These are phyloP conservation scores for Penicillium alfredii DNA, from an alignment of 495 filamentous ascomycete genomes.

Conservation along the genomic window DNA sequence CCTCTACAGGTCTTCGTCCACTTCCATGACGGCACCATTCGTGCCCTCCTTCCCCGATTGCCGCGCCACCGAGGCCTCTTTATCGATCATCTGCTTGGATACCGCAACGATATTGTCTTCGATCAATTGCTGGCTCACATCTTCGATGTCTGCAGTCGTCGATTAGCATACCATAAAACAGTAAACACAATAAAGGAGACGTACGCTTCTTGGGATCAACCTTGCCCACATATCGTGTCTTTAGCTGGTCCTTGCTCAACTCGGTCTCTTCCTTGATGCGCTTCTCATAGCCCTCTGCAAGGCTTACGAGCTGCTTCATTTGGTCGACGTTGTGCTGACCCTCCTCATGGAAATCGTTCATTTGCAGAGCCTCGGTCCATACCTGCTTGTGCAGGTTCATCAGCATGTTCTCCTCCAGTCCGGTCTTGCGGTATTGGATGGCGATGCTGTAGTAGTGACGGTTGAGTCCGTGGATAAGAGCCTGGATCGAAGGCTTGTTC, in stretches of 20 bases:
- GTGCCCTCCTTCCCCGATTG: constrained; percentile 46
- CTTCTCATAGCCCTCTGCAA: constrained; percentile 97
- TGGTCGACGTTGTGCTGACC: constrained; percentile 75
- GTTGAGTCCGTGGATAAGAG: constrained; percentile 97
- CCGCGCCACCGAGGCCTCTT: constrained; percentile 74
- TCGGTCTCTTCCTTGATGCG: constrained; percentile 97
- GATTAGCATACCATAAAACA: constrained; percentile 19
- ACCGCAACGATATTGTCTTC: constrained; percentile 98
- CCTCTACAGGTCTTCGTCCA: constrained; percentile 53
- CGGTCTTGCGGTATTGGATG: constrained; percentile 97
- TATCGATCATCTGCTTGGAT: constrained; percentile 97
- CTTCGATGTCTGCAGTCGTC: constrained; percentile 66
- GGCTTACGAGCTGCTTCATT: constrained; percentile 76
- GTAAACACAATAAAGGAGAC: constrained; percentile 15
- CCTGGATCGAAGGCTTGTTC: constrained; percentile 98
- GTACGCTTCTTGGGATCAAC: constrained; percentile 96
- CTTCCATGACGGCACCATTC: constrained; percentile 53
- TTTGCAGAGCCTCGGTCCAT: constrained; percentile 95
- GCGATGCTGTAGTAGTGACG: constrained; percentile 98
- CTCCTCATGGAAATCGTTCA: constrained; percentile 91
- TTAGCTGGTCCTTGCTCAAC: constrained; percentile 92
- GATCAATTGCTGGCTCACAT: constrained; percentile 90
- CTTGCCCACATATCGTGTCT: constrained; percentile 98
- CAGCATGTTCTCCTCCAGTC: constrained; percentile 97
- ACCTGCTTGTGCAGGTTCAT: constrained; percentile 99